Percentiles rank a stretch among this genome's conserved stretches.
Evolutionary conservation across 2,329 filamentous ascomycete genomes (phyloP).

Genomic region (Knufia petricola): DNA sequence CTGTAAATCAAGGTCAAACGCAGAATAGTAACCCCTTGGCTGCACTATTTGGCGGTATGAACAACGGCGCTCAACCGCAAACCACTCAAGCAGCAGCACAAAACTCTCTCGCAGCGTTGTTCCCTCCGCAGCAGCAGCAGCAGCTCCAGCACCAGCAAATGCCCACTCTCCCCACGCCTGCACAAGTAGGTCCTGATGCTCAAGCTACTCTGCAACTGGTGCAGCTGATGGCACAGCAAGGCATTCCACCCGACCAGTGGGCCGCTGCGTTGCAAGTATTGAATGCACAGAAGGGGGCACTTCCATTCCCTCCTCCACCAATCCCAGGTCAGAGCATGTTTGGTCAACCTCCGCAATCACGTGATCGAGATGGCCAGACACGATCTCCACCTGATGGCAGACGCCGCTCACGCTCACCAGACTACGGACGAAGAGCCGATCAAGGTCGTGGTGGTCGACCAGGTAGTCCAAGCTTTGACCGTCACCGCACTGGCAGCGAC

Average conservation of each 20-base stretch:
- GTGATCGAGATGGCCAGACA: constrained; percentile 43
- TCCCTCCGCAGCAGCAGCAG: constrained; percentile 28
- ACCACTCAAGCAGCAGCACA: constrained; percentile 24
- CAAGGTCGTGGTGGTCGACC: constrained; percentile 52
- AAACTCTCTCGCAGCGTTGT: constrained; percentile 35
- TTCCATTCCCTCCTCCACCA: constrained; percentile 24
- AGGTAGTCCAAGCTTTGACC: constrained; percentile 60
- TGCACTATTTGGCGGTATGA: constrained; percentile 39
- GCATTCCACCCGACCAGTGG: constrained; percentile 69
- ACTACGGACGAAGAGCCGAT: constrained; percentile 53
- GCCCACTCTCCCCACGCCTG: constrained; percentile 22
- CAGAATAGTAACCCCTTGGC: constrained; percentile 54
- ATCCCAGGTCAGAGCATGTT: constrained; percentile 28
- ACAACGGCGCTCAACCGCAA: constrained; percentile 31
- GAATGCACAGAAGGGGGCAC: constrained; percentile 31
- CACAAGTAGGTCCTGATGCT: constrained; percentile 35
- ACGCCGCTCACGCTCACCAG: constrained; percentile 71
- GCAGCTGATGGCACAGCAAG: constrained; percentile 64
- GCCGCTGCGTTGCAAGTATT: constrained; percentile 47
- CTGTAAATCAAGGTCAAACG: constrained; percentile 38
- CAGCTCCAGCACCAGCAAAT: constrained; percentile 21
- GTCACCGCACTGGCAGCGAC: constrained; percentile 45
- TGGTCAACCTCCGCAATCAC: constrained; percentile 32
- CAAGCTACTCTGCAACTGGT: constrained; percentile 68
- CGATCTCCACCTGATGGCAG: constrained; percentile 57